Evolutionary conservation across 257 asterid species (phyloP).

Genomic region (Perilla frutescens): DNA sequence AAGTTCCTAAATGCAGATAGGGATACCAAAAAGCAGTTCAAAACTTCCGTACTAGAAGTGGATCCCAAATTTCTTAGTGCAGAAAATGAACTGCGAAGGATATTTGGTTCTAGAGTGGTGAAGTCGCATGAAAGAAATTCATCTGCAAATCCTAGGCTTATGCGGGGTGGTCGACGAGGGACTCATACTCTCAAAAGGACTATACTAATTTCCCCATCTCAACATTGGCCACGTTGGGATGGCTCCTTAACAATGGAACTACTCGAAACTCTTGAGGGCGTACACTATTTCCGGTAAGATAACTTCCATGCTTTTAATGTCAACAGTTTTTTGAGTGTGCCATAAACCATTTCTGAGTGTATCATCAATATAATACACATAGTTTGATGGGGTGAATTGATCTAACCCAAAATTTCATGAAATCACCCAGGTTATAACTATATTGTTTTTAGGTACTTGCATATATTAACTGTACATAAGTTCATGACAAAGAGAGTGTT

Average conservation of each 20-base stretch:
- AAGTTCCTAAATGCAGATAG: constrained; percentile 43
- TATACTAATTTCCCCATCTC: constrained; percentile 80
- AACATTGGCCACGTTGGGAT: constrained; percentile 98
- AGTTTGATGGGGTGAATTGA: no score
- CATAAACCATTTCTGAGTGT: no score
- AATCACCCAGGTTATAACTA: no score
- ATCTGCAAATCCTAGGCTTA: constrained; percentile 64
- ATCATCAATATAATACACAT: no score
- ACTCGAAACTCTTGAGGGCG: constrained; percentile 65
- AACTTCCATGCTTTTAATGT: constrained; percentile 20
- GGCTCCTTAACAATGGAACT: constrained; percentile 92
- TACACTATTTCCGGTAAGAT: constrained; percentile 79
- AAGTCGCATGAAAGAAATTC: constrained; percentile 69
- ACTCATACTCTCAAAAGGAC: constrained; percentile 71
- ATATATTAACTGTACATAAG: neutral
- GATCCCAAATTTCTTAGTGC: constrained; percentile 88
- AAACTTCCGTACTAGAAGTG: constrained; percentile 61
- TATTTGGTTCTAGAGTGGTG: constrained; percentile 90
- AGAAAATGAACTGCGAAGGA: constrained; percentile 89
- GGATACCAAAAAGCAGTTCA: constrained; percentile 44
- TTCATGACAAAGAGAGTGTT: neutral
- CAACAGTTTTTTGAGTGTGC: neutral
- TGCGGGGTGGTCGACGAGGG: constrained; percentile 79
- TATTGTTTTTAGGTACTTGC: neutral
- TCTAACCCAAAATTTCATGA: no score